These are phyloP conservation scores for Rhizophora mangle DNA, from an alignment of 345 rosid genomes.

Conservation along the genomic window DNA sequence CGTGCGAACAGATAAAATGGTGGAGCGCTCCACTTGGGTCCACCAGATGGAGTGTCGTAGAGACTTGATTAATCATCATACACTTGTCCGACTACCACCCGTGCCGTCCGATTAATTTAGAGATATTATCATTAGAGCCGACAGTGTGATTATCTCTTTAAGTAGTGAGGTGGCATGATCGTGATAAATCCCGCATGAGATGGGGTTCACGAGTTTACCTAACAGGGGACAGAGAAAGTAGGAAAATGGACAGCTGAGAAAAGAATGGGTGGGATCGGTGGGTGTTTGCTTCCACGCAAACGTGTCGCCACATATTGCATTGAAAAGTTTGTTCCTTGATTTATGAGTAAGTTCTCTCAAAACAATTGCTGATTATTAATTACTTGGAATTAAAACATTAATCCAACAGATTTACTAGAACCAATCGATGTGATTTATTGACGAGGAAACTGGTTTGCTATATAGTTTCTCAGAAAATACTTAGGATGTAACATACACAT, in stretches of 20 bases:
- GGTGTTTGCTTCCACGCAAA: constrained; percentile 25
- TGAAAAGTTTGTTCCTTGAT: not conserved
- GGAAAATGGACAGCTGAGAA: not conserved
- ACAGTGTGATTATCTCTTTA: no score
- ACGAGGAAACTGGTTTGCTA: no score
- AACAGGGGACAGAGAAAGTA: not conserved
- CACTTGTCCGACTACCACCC: constrained; percentile 33
- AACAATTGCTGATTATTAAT: no score
- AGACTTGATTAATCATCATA: not conserved
- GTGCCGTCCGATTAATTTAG: constrained; percentile 3
- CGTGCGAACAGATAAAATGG: constrained; percentile 12
- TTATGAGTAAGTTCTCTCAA: no score
- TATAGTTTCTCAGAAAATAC: no score
- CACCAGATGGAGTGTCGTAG: constrained; percentile 17
- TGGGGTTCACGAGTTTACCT: no score
- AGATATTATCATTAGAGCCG: no score
- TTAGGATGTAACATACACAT: no score
- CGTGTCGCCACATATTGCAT: constrained; percentile 27
- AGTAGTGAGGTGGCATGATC: not conserved
- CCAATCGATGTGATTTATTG: no score
- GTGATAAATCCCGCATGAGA: not conserved
- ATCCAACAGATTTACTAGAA: no score
- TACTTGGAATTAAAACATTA: no score
- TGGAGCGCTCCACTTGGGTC: not conserved
- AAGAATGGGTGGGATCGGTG: no score